These are phyloP conservation scores for Penicillium manginii DNA, from an alignment of 495 filamentous ascomycete species.

Conservation along the genomic window DNA sequence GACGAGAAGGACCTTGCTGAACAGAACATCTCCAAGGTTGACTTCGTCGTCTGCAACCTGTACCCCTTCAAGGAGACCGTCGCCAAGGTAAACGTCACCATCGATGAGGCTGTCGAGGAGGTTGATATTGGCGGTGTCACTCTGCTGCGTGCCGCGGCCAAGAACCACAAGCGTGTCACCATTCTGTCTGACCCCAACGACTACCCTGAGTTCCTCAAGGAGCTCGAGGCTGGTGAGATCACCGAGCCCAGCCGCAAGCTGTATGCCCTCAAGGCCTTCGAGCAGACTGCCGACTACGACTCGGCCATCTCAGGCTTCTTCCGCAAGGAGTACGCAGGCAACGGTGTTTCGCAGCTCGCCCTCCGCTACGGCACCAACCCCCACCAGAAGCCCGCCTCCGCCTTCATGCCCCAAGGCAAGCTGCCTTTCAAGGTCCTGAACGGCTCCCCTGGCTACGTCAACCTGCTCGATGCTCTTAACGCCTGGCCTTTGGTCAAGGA, in stretches of 20 bases:
- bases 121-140: slow-evolving; percentile 98
- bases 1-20: slow-evolving; percentile 96
- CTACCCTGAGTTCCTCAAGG: slow-evolving; percentile 91
- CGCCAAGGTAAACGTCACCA: slow-evolving; percentile 93
- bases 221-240: slow-evolving; percentile 85
- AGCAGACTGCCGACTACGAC: slow-evolving; percentile 98
- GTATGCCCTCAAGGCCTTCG: slow-evolving; percentile 95
- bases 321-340: slow-evolving; percentile 90
- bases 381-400: slow-evolving; percentile 93
- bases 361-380: slow-evolving; percentile 96
- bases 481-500: slow-evolving; percentile 97
- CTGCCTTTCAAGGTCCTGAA: slow-evolving; percentile 97
- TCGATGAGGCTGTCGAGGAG: slow-evolving; percentile 95
- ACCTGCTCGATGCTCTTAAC: slow-evolving; percentile 94
- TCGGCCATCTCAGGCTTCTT: slow-evolving; percentile 94
- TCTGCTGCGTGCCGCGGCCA: slow-evolving; percentile 92
- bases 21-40: slow-evolving; percentile 96
- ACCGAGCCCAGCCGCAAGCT: slow-evolving; percentile 77
- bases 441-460: slow-evolving; percentile 93
- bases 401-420: slow-evolving; percentile 68
- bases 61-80: slow-evolving; percentile 99
- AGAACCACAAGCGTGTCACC: slow-evolving; percentile 94
- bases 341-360: slow-evolving; percentile 78
- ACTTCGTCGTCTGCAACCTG: slow-evolving; percentile 98
- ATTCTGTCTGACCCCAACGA: slow-evolving; percentile 92